These are phyloP conservation scores for Puccinia novopanici DNA, from an alignment of 1,284 basidiomycete genomes.

Conservation along the genomic window DNA sequence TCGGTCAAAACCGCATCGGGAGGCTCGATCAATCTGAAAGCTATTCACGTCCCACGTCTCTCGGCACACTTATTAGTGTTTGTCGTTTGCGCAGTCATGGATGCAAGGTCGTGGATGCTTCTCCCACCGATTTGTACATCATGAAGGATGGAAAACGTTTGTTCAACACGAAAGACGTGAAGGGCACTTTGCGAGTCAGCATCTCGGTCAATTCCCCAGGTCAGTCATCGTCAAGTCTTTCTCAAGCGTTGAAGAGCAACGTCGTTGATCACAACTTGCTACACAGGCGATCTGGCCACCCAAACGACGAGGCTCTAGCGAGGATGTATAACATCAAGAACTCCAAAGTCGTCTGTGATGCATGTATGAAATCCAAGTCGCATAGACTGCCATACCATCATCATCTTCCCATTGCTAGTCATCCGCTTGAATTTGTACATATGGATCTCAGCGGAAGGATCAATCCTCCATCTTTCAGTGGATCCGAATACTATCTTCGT, in stretches of 20 bases:
- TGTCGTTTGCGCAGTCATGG: not conserved
- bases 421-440: not conserved
- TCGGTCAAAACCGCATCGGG: not conserved
- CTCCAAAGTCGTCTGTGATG: not conserved
- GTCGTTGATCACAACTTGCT: not conserved
- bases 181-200: no score
- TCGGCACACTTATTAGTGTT: slow-evolving; percentile 7
- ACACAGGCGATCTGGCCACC: slow-evolving; percentile 13
- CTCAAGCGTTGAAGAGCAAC: not conserved
- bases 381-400: not conserved
- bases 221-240: not conserved
- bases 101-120: not conserved
- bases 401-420: not conserved
- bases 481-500: not conserved
- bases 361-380: slow-evolving; percentile 6
- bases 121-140: not conserved
- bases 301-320: not conserved
- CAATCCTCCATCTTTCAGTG: not conserved
- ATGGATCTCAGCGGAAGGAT: slow-evolving; percentile 25
- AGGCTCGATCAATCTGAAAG: not conserved
- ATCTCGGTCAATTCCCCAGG: not conserved
- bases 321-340: not conserved
- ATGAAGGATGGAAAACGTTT: not conserved
- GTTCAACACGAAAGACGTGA: no score
- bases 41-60: not conserved